Conservation (phyloP, 73 alveolate genomes). For the Uronychia binucleata region DNA sequence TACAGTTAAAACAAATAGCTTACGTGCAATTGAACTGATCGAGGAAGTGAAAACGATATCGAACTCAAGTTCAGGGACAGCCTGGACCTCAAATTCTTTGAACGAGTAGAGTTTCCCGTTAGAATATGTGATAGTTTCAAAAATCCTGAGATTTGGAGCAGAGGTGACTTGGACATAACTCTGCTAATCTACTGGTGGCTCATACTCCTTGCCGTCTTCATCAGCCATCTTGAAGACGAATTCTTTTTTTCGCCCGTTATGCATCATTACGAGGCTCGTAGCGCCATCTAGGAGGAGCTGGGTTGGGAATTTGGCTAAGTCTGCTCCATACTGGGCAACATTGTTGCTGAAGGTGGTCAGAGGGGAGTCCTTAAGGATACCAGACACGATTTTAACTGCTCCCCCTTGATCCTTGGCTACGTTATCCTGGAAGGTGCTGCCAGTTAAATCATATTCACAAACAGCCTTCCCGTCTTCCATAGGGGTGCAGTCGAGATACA, state of each 20-base stretch:
- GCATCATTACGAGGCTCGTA: not conserved
- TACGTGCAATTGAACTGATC: not conserved
- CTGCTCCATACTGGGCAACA: conserved; percentile 19
- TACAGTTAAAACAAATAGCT: not conserved
- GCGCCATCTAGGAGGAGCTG: not conserved
- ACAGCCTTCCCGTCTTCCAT: conserved; percentile 1
- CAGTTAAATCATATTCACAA: conserved; percentile 3
- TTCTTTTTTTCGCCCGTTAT: not conserved
- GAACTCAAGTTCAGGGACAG: not conserved
- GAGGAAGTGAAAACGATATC: not conserved
- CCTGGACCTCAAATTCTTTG: not conserved
- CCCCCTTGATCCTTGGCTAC: conserved; percentile 34
- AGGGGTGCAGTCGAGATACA: conserved; percentile 22
- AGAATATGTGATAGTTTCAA: not conserved
- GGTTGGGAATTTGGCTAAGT: conserved; percentile 23
- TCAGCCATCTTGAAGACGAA: not conserved
- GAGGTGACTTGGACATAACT: not conserved
- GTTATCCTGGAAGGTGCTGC: conserved; percentile 16
- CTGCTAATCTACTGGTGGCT: not conserved
- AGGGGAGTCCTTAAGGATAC: conserved; percentile 2
- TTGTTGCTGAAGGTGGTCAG: conserved; percentile 22
- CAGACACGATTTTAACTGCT: conserved; percentile 19
- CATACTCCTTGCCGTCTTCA: not conserved
- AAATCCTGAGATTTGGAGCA: not conserved
- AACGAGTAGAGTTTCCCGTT: not conserved